Conservation (phyloP, 2,329 filamentous ascomycete species). For the Dactylellina leptospora region DNA sequence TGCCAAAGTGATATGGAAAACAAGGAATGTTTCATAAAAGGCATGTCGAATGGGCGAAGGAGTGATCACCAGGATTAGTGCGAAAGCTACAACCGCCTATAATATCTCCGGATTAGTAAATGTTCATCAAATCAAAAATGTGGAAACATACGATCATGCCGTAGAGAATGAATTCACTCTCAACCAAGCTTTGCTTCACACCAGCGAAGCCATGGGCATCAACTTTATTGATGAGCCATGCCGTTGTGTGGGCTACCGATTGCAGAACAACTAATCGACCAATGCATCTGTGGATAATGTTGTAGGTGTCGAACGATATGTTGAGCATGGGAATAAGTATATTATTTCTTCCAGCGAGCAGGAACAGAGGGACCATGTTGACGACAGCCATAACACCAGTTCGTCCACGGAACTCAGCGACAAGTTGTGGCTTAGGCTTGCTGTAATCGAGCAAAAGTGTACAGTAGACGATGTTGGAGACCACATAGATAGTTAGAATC, state of each 20-base stretch:
- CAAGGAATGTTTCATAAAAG: constrained; percentile 96
- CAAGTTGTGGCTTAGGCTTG: constrained; percentile 70
- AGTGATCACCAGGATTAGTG: constrained; percentile 72
- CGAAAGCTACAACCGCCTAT: constrained; percentile 58
- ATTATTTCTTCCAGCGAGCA: constrained; percentile 92
- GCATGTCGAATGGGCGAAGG: constrained; percentile 85
- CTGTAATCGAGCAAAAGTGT: constrained; percentile 71
- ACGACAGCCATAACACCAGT: constrained; percentile 83
- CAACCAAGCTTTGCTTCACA: constrained; percentile 66
- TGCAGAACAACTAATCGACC: constrained; percentile 77
- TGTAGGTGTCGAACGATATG: constrained; percentile 96
- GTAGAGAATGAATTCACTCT: constrained; percentile 70
- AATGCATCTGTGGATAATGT: constrained; percentile 85
- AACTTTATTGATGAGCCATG: constrained; percentile 78
- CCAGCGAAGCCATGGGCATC: constrained; percentile 71
- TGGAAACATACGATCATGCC: constrained; percentile 62
- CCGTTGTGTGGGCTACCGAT: constrained; percentile 73
- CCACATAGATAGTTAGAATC: constrained; percentile 68
- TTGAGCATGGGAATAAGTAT: constrained; percentile 81
- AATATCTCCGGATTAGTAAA: constrained; percentile 33
- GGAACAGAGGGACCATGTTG: constrained; percentile 90
- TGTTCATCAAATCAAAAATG: background rate
- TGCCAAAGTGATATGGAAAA: constrained; percentile 80
- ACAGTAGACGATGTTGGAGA: constrained; percentile 70
- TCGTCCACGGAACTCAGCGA: constrained; percentile 84